phyloP scores from a whole-genome alignment of 192 early-diverging fungal species.

The Oehlia diaphana region DNA sequence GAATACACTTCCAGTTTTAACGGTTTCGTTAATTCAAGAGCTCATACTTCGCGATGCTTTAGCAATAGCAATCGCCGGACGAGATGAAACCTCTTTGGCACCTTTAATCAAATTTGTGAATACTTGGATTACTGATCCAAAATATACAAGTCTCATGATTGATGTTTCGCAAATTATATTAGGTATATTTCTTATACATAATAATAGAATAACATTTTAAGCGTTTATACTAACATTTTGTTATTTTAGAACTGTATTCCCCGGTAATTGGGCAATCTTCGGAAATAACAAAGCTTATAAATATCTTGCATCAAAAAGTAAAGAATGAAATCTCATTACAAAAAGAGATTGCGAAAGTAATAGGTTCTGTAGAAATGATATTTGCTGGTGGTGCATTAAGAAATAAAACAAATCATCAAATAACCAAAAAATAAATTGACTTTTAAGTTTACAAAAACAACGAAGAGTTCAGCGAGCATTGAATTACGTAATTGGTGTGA shows the following conservation, averaged over 20 bases:
- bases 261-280: conserved; percentile 78
- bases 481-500: no score
- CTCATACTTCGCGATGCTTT: conserved; percentile 86
- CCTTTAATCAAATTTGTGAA: conserved; percentile 82
- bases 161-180: conserved; percentile 75
- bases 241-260: conserved; percentile 75
- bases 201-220: not conserved
- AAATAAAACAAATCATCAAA: not conserved
- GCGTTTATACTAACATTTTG: not conserved
- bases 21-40: conserved; percentile 85
- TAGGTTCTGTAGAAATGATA: conserved; percentile 88
- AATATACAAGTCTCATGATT: conserved; percentile 74
- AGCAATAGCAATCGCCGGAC: conserved; percentile 72
- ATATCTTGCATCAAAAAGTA: conserved; percentile 69
- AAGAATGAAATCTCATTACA: conserved; percentile 77
- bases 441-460: no score
- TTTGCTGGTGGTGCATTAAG: conserved; percentile 43
- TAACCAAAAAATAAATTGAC: no score
- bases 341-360: conserved; percentile 69
- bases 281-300: conserved; percentile 76
- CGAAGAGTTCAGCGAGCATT: no score
- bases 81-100: conserved; percentile 86
- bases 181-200: conserved; percentile 47
- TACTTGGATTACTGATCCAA: conserved; percentile 78
- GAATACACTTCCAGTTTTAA: conserved; percentile 50